Conservation (phyloP, 2,329 filamentous ascomycete species). For the Microdochium paspali region DNA sequence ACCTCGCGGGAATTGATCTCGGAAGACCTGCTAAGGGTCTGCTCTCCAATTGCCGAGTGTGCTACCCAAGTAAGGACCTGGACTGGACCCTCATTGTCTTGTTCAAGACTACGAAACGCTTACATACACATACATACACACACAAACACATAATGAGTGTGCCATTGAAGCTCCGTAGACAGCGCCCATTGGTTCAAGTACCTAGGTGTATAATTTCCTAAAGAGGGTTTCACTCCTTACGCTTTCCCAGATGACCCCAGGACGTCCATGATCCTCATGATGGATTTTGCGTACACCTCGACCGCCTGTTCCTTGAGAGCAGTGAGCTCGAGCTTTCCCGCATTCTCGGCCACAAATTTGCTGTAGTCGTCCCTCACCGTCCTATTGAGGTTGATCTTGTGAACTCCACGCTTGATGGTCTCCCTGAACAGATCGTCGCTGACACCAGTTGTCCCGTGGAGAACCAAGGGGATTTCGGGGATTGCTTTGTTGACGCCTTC, state of each 20-base stretch:
- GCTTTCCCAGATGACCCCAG: conserved; percentile 1
- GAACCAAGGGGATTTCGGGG: conserved; percentile 1
- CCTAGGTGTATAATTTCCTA: no score
- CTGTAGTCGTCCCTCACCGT: conserved; percentile 15
- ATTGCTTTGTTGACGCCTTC: not conserved
- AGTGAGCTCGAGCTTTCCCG: conserved; percentile 4
- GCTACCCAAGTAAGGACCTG: no score
- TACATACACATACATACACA: no score
- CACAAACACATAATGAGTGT: no score
- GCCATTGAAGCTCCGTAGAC: no score
- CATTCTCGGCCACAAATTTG: conserved; percentile 7
- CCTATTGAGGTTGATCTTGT: conserved; percentile 14
- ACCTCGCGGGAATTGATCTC: no score
- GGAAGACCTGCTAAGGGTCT: no score
- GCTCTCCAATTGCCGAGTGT: no score
- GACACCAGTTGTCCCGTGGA: conserved; percentile 13
- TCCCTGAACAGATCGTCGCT: conserved; percentile 9
- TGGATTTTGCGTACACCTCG: not conserved
- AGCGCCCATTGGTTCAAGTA: no score
- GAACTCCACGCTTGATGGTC: conserved; percentile 8
- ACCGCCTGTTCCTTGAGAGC: conserved; percentile 2
- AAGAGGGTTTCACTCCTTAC: not conserved
- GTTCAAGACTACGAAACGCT: no score
- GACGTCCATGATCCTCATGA: conserved; percentile 1
- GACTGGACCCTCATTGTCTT: no score